Evolutionary conservation across 352 stramenopile genomes (phyloP).

Genomic region (Pythium brachiatum): DNA sequence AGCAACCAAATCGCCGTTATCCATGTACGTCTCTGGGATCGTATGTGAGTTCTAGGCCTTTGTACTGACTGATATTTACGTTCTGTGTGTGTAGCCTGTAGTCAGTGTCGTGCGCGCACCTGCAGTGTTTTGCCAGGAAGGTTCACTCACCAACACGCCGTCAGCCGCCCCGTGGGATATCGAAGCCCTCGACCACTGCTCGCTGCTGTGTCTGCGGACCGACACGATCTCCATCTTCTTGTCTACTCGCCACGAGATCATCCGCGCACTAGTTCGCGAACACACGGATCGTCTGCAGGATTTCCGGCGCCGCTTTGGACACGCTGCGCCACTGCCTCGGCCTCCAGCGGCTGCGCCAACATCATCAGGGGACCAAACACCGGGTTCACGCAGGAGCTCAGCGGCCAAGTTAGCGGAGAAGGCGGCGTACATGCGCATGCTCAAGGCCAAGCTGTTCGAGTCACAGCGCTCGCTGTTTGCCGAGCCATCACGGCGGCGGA

Average conservation of each 20-base stretch:
- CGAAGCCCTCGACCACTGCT: conserved; percentile 54
- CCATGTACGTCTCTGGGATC: background rate
- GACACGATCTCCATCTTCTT: conserved; percentile 68
- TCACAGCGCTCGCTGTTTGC: conserved; percentile 1
- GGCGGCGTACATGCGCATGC: conserved; percentile 18
- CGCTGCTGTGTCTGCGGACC: conserved; percentile 50
- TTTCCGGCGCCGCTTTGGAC: conserved; percentile 45
- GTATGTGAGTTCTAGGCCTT: background rate
- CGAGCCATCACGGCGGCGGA: background rate
- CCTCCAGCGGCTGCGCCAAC: background rate
- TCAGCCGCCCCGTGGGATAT: conserved; percentile 51
- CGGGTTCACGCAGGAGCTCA: background rate
- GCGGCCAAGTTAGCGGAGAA: conserved; percentile 4
- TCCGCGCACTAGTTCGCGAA: conserved; percentile 45
- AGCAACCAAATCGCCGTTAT: conserved; percentile 2
- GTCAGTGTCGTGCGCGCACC: conserved; percentile 59
- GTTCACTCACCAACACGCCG: conserved; percentile 39
- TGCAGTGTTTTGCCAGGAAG: conserved; percentile 73
- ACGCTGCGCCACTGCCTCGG: background rate
- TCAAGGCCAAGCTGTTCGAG: conserved; percentile 21
- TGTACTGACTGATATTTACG: background rate
- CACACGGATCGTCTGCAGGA: conserved; percentile 40
- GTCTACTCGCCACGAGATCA: conserved; percentile 41
- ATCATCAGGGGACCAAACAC: background rate
- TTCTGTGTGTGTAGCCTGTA: conserved; percentile 28